Conservation (phyloP, 2,329 filamentous ascomycete species). For the Diaporthe sp. region DNA sequence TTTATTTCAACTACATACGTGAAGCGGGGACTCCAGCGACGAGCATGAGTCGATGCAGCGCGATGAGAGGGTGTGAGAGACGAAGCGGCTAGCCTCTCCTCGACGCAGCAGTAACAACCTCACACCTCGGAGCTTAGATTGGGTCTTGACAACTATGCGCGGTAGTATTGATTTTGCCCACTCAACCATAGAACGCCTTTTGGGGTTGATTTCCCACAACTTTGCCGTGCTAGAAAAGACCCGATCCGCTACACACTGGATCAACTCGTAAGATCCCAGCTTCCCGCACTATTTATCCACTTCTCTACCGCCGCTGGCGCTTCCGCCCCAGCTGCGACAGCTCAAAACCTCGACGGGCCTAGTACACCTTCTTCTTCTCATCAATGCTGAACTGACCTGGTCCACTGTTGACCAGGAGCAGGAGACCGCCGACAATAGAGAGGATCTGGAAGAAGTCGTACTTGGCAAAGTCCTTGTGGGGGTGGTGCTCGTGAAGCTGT, state of each 20-base stretch:
- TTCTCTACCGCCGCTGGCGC: background rate
- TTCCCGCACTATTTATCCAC: conserved; percentile 30
- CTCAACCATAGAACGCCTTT: conserved; percentile 39
- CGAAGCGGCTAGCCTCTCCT: background rate
- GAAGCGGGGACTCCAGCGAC: background rate
- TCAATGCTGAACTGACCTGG: conserved; percentile 98
- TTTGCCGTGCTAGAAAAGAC: conserved; percentile 22
- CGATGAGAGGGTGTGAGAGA: background rate
- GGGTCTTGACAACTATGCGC: conserved; percentile 14
- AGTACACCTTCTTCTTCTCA: conserved; percentile 99
- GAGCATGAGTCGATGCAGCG: background rate
- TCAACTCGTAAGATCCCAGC: conserved; percentile 21
- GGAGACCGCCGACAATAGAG: conserved; percentile 95
- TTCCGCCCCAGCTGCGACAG: background rate
- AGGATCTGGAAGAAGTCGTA: conserved; percentile 99
- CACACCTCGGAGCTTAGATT: conserved; percentile 23
- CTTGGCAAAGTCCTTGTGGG: conserved; percentile 99
- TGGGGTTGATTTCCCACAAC: conserved; percentile 26
- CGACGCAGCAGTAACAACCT: background rate
- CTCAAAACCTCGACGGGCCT: conserved; percentile 45
- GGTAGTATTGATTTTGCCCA: conserved; percentile 25
- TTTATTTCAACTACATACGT: background rate
- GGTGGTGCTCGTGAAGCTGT: conserved; percentile 96
- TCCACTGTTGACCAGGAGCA: conserved; percentile 98
- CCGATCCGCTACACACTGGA: conserved; percentile 25